Percentiles rank a stretch among this genome's conserved stretches.
Conservation (phyloP, 352 stramenopile genomes). For the Phytophthora pistaciae region DNA sequence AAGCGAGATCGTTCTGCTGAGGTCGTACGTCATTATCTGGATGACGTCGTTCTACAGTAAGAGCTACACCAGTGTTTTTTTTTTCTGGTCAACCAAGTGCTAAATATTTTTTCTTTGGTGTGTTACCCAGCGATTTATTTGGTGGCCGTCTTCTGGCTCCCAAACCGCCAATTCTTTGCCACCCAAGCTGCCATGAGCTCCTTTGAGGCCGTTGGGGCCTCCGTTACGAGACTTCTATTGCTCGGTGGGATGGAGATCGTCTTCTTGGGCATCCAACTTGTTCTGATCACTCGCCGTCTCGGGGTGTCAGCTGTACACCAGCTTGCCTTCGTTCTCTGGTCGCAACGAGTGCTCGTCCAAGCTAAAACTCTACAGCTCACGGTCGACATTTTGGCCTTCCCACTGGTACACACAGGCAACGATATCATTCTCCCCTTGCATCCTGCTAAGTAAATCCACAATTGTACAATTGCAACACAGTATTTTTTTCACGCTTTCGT, state of each 20-base stretch:
- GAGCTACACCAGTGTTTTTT: background rate
- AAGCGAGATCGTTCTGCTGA: constrained; percentile 34
- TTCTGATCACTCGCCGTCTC: constrained; percentile 7
- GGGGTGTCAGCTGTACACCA: constrained; percentile 11
- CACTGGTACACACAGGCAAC: constrained; percentile 26
- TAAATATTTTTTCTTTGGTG: background rate
- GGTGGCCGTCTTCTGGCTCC: constrained; percentile 16
- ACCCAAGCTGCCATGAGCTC: constrained; percentile 16
- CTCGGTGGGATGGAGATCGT: constrained; percentile 21
- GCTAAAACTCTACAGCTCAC: constrained; percentile 18
- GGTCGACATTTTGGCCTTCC: constrained; percentile 23
- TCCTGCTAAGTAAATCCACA: too few species aligned
- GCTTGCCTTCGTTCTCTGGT: constrained; percentile 29
- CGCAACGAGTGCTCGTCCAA: constrained; percentile 21
- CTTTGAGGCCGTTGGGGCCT: constrained; percentile 6
- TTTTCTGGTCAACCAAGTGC: background rate
- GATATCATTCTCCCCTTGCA: constrained; percentile 6
- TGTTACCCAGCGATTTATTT: constrained; percentile 14
- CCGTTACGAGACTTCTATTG: constrained; percentile 9
- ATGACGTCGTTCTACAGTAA: constrained; percentile 31
- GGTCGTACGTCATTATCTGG: constrained; percentile 29
- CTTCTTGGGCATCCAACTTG: constrained; percentile 19
- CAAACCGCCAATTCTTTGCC: constrained; percentile 24
- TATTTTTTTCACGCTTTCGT: too few species aligned
- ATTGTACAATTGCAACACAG: too few species aligned